phyloP scores from a whole-genome alignment of 768 basidiomycete species.

The Lentinula detonsa region DNA sequence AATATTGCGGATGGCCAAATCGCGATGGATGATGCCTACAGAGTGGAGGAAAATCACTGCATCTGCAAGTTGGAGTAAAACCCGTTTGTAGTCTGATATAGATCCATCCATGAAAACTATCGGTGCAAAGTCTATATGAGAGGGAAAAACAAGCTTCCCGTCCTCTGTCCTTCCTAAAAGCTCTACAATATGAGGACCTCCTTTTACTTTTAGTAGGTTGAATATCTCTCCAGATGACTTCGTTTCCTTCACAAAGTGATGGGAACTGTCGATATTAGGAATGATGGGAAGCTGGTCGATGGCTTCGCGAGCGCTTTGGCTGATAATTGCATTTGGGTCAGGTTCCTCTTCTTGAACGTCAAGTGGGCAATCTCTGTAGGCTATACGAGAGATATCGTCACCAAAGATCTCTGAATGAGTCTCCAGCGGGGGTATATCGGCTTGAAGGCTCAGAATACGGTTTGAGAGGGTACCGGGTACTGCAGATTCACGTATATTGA shows the following conservation, averaged over 20 bases:
- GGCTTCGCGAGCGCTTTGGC: background rate
- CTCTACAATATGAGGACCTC: conserved; percentile 6
- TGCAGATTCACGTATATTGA: conserved; percentile 2
- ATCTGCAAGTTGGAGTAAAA: conserved; percentile 4
- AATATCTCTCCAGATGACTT: background rate
- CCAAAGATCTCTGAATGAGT: conserved; percentile 4
- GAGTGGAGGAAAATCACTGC: conserved; percentile 6
- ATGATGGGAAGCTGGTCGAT: conserved; percentile 4
- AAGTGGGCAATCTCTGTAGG: background rate
- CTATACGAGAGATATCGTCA: conserved; percentile 3
- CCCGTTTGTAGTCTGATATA: background rate
- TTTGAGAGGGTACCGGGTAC: conserved; percentile 8
- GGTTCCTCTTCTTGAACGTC: background rate
- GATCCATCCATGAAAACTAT: background rate
- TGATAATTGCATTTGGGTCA: background rate
- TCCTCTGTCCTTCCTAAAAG: conserved; percentile 10
- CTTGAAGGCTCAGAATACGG: conserved; percentile 9
- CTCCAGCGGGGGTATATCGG: conserved; percentile 6
- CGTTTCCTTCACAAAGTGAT: conserved; percentile 6
- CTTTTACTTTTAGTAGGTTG: conserved; percentile 6
- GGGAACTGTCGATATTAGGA: background rate
- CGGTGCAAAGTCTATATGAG: background rate
- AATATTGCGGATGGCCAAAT: conserved; percentile 1
- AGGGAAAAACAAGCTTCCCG: conserved; percentile 5
- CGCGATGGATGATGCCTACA: conserved; percentile 5